A percentile compares a stretch with the other conserved stretches of the same genome.
Conservation (phyloP, 2,329 filamentous ascomycete genomes). For the Verticillium klebahnii region DNA sequence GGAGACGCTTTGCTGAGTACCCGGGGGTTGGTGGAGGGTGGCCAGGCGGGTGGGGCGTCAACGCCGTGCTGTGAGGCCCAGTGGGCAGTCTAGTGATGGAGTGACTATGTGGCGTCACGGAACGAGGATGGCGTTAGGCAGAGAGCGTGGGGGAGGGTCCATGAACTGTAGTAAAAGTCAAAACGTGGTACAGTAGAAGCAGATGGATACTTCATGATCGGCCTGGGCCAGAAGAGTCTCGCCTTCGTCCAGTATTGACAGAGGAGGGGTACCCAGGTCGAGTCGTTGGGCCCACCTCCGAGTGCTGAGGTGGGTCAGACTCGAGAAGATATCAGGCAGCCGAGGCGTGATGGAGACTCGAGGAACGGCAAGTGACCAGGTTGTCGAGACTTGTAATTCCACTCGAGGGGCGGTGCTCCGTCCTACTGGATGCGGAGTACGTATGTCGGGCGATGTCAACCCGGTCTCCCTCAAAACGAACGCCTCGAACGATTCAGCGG, state of each 20-base stretch:
- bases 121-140: not conserved
- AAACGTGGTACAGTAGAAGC: not conserved
- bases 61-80: not conserved
- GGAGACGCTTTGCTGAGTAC: not conserved
- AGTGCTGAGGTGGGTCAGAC: not conserved
- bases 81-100: not conserved
- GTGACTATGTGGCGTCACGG: not conserved
- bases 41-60: not conserved
- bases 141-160: not conserved
- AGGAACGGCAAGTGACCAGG: not conserved
- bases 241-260: not conserved
- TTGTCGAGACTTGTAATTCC: not conserved
- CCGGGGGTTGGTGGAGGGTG: not conserved
- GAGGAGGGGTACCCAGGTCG: not conserved
- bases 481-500: not conserved
- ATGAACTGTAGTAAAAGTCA: not conserved
- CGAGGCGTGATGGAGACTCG: not conserved
- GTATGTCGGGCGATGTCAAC: not conserved
- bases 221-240: not conserved
- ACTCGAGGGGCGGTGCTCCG: not conserved
- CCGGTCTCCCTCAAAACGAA: not conserved
- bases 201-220: not conserved
- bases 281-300: not conserved
- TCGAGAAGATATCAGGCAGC: not conserved
- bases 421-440: not conserved